Evolutionary conservation across 2,329 filamentous ascomycete genomes (phyloP).

Genomic region (Fonsecaea erecta): DNA sequence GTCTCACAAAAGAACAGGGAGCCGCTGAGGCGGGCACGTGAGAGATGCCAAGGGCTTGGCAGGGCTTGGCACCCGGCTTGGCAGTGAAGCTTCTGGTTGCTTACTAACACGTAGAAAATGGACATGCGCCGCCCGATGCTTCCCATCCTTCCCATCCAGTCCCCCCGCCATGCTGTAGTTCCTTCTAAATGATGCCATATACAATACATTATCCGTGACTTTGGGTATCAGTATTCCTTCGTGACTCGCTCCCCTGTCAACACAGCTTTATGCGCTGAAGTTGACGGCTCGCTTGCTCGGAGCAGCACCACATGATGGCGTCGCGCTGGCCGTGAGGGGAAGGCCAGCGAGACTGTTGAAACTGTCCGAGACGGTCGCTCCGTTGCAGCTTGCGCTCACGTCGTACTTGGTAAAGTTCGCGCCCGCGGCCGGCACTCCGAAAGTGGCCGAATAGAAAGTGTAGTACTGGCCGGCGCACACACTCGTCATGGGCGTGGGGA

Average conservation of each 20-base stretch:
- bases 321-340: not conserved
- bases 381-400: constrained; percentile 12
- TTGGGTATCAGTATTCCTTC: not conserved
- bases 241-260: not conserved
- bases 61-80: not conserved
- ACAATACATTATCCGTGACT: not conserved
- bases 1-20: no score
- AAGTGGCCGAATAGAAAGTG: constrained; percentile 25
- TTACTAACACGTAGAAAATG: not conserved
- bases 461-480: constrained; percentile 28
- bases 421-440: constrained; percentile 14
- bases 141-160: not conserved
- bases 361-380: constrained; percentile 17
- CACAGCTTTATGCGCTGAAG: constrained; percentile 12
- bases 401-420: constrained; percentile 31
- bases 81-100: not conserved
- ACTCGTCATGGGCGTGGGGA: constrained; percentile 21
- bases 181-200: no score
- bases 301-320: constrained; percentile 8
- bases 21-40: no score
- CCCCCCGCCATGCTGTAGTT: no score
- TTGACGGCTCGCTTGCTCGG: constrained; percentile 18
- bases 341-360: constrained; percentile 27
- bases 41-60: not conserved
- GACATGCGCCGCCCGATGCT: not conserved